Base-by-base conservation (phyloP, 2,329 filamentous ascomycete genomes). In the Teratosphaeria zuluensis region DNA sequence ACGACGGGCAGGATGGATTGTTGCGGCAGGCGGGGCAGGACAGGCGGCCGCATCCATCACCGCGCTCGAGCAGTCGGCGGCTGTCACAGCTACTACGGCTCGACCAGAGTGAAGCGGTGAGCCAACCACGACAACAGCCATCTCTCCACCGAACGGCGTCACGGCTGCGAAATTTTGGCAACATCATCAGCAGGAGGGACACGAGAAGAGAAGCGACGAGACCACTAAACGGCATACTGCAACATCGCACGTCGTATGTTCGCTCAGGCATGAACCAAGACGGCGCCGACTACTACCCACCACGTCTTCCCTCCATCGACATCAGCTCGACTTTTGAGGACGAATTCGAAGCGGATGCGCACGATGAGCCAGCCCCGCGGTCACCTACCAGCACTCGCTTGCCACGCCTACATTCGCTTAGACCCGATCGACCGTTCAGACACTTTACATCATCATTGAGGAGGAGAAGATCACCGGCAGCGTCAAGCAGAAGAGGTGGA, bases 391-490 rank as follows among this genome's bases (percentile, higher is more conserved):
- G 69, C 28, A 65, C 63, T 56, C 65, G 70, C 21, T 60, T 69
- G 19, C 58, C 68, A 4, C 65, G 65, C 30, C 59, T 70, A 24
- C 67, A 67, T 56, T 61, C 68, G 19, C 61, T 72, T 6, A 61
- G 69, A 58, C 67, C 71, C 12, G 68, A 72, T 53, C 63, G 71
- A 35, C 65, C 68, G 7, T 66, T 78, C 31, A 72, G 76, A 53
- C 74, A 72, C 55, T 70, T 78, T 63, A 73, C 76, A 21, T 75
- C 72, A 55, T 73, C 74, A 30, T 65, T 81, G 14, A 76, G 83
- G 59, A 75, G 82, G 61, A 74, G 82, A 57, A 77, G 82, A 53
- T 79, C 81, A 24, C 74, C 83, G 21, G 55, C 62, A 55, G 56
- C 59, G 24, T 30, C 46, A 16, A 32, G 24, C 14, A 57, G 66